phyloP scores from a whole-genome alignment of 768 basidiomycete genomes.

The Pleurotus djamor region DNA sequence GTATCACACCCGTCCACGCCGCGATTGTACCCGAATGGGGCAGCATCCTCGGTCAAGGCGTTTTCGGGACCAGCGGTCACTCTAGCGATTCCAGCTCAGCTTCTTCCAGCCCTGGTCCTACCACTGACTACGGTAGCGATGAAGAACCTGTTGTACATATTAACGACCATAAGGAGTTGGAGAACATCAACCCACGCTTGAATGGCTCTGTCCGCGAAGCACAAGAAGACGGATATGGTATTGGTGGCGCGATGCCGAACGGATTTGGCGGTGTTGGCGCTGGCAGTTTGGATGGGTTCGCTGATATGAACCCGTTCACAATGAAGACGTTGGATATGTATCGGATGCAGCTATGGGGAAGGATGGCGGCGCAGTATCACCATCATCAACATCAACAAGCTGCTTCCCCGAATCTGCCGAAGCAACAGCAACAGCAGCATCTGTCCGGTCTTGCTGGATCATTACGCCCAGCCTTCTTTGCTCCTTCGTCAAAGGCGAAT shows the following conservation, averaged over 20 bases:
- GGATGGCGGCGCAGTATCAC: conserved; percentile 78
- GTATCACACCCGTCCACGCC: conserved; percentile 83
- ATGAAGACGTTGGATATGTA: conserved; percentile 85
- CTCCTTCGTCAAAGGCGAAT: conserved; percentile 15
- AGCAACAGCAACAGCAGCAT: conserved; percentile 28
- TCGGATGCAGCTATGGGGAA: conserved; percentile 91
- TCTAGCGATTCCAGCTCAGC: conserved; percentile 17
- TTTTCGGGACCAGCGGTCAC: conserved; percentile 10
- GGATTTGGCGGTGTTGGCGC: conserved; percentile 12
- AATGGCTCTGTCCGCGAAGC: conserved; percentile 32
- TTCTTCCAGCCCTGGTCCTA: conserved; percentile 12
- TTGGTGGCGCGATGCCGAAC: conserved; percentile 4
- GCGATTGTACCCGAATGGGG: conserved; percentile 69
- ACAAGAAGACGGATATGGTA: conserved; percentile 7
- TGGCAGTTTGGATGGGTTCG: conserved; percentile 71
- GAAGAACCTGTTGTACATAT: conserved; percentile 15
- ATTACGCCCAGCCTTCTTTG: conserved; percentile 38
- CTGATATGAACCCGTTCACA: conserved; percentile 81
- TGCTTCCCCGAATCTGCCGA: conserved; percentile 23
- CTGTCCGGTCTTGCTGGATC: conserved; percentile 35
- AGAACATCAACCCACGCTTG: conserved; percentile 79
- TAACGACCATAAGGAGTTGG: conserved; percentile 38
- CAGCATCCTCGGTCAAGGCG: conserved; percentile 10
- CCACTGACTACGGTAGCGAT: conserved; percentile 17
- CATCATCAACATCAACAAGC: conserved; percentile 32